Conservation (phyloP, 2,329 filamentous ascomycete genomes). For the Lithohypha guttulata region DNA sequence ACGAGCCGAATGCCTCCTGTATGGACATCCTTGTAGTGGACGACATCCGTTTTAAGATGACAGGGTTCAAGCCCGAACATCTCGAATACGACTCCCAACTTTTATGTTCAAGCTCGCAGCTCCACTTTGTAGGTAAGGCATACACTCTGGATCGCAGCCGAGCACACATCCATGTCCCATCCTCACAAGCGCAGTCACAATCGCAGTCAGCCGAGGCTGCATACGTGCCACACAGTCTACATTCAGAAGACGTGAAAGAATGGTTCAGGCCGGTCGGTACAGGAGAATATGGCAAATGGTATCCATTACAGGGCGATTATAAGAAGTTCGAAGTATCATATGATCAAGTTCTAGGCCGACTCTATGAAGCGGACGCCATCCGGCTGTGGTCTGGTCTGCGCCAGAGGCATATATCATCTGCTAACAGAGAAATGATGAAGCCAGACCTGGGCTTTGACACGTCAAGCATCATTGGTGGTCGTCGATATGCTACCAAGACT, state of each 20-base stretch:
- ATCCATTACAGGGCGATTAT: constrained; percentile 34
- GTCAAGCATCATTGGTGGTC: constrained; percentile 34
- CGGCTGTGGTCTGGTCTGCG: constrained; percentile 19
- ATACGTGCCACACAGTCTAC: constrained; percentile 20
- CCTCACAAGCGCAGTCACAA: constrained; percentile 19
- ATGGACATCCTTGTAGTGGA: constrained; percentile 46
- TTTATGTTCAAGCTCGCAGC: constrained; percentile 35
- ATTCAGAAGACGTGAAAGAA: constrained; percentile 26
- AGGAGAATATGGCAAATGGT: constrained; percentile 42
- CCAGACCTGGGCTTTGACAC: constrained; percentile 36
- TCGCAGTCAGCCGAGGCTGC: constrained; percentile 16
- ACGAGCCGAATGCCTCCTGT: constrained; percentile 25
- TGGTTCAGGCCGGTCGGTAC: constrained; percentile 32
- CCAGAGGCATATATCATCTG: constrained; percentile 30
- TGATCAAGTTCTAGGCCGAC: constrained; percentile 43
- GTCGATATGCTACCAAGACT: constrained; percentile 35
- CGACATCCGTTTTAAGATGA: constrained; percentile 41
- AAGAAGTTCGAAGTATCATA: constrained; percentile 39
- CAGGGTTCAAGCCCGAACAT: constrained; percentile 37
- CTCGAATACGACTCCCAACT: constrained; percentile 36
- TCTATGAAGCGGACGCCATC: constrained; percentile 42
- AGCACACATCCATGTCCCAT: constrained; percentile 4
- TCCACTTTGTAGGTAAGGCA: constrained; percentile 40
- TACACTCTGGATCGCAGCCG: constrained; percentile 32
- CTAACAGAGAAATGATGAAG: constrained; percentile 15